phyloP scores from a whole-genome alignment of 2,329 filamentous ascomycete species.

The Pochonia chlamydosporia region DNA sequence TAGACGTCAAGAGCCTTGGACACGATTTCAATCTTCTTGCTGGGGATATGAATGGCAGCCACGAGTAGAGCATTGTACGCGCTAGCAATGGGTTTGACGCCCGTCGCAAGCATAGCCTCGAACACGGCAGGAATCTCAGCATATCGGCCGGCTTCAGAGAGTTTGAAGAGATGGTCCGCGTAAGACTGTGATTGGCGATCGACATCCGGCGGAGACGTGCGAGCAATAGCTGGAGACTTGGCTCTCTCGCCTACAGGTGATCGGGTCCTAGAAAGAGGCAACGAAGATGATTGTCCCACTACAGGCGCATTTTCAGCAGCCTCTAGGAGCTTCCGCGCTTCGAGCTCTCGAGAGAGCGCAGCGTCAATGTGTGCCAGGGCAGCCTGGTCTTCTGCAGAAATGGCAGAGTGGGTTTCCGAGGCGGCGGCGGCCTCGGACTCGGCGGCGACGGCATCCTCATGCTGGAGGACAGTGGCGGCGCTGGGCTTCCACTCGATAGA shows the following conservation, averaged over 20 bases:
- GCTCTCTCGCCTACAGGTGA: conserved; percentile 36
- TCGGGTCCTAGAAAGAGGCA: conserved; percentile 31
- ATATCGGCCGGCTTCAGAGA: conserved; percentile 69
- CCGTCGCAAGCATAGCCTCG: conserved; percentile 79
- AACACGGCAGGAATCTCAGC: conserved; percentile 87
- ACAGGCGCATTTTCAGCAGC: conserved; percentile 36
- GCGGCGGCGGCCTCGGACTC: conserved; percentile 27
- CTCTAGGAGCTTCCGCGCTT: conserved; percentile 42
- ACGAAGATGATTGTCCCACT: conserved; percentile 30
- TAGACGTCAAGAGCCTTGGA: conserved; percentile 93
- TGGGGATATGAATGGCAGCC: conserved; percentile 77
- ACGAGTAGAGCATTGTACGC: conserved; percentile 91
- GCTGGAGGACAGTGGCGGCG: conserved; percentile 49
- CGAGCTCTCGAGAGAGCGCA: conserved; percentile 73
- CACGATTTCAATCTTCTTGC: conserved; percentile 74
- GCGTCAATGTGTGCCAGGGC: conserved; percentile 80
- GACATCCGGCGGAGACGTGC: conserved; percentile 54
- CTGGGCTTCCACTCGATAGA: conserved; percentile 81
- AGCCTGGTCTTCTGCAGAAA: conserved; percentile 45
- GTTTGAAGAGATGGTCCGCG: conserved; percentile 70
- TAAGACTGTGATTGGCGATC: conserved; percentile 64
- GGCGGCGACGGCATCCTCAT: conserved; percentile 45
- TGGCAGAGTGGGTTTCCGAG: conserved; percentile 30
- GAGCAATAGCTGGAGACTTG: conserved; percentile 41
- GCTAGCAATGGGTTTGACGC: conserved; percentile 70